Evolutionary conservation across 2,329 filamentous ascomycete genomes (phyloP), one percentile per base, ranked within the genome.

Genomic region (Capronia coronata): DNA sequence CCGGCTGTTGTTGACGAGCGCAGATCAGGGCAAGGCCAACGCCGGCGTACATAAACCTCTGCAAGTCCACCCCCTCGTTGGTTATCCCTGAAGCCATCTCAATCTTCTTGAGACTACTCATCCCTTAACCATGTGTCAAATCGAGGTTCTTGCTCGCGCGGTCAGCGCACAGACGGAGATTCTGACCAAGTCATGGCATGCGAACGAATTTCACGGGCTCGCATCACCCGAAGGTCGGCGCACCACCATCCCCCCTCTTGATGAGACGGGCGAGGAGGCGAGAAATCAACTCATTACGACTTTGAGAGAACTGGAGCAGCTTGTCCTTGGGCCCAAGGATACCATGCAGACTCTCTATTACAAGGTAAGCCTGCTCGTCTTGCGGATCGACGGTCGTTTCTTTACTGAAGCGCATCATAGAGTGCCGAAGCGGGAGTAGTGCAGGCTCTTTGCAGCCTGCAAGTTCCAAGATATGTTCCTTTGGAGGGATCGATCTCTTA

Each of bases 271-370:
- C 7, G 49, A 51, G 29, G 43, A 46, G 29, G 49, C 49, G 5
- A 35, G 49, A 29, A 51, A 51, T 46, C 43, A 51, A 38, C 49
- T 51, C 5, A 35, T 51, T 22, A 25, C 25, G 5, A 42, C 34
- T 30, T 11, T 51, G 22, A 46, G 39, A 21, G 29, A 32, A 16
- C 44, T 51, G 3, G 49, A 51, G 32, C 43, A 48, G 29, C 37
- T 51, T 18, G 44, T 51, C 14, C 49, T 51, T 5, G 49, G 49
- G 11, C 49, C 49, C 13, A 51, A 48, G 21, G 49, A 51, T 48
- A 43, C 49, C 16, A 37, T 51, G 38, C 49, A 51, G 32, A 48
- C 43, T 29, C 34, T 47, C 11, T 51, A 51, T 22, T 51, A 42
- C 37, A 42, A 22, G 35, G 49, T 51, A 11, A 47, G 43, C 14